Percentiles rank a stretch among this genome's conserved stretches.
Evolutionary conservation across 352 stramenopile species (phyloP).

Genomic region (Globisporangium paroecandrum): DNA sequence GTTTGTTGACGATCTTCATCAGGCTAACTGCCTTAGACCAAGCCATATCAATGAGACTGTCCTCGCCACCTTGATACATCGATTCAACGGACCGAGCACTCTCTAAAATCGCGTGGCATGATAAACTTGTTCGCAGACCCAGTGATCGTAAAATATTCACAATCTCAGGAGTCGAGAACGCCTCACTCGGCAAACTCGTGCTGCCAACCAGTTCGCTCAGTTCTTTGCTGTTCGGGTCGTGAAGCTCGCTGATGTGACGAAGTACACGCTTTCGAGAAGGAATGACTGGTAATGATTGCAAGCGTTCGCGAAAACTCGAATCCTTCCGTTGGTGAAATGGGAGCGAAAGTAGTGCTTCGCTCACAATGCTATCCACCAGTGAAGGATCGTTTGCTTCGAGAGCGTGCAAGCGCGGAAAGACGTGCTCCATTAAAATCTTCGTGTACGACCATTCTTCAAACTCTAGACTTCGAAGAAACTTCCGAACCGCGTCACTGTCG

Average conservation of each 20-base stretch:
- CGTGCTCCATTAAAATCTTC: conserved; percentile 51
- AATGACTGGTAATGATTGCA: conserved; percentile 43
- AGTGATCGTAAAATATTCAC: conserved; percentile 53
- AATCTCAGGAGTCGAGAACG: conserved; percentile 43
- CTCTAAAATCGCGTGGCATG: conserved; percentile 68
- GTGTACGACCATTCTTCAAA: conserved; percentile 58
- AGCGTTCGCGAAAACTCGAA: conserved; percentile 37
- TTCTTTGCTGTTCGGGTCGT: conserved; percentile 68
- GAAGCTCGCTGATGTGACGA: conserved; percentile 48
- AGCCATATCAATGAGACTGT: conserved; percentile 21
- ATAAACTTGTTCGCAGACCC: conserved; percentile 55
- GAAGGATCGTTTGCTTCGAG: conserved; percentile 29
- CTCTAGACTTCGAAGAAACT: conserved; percentile 44
- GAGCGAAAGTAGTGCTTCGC: conserved; percentile 39
- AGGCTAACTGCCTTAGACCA: conserved; percentile 50
- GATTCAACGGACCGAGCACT: conserved; percentile 59
- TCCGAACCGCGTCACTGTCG: conserved; percentile 30
- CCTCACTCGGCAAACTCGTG: conserved; percentile 51
- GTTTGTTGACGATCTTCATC: conserved; percentile 67
- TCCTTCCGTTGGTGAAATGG: conserved; percentile 56
- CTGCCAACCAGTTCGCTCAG: conserved; percentile 61
- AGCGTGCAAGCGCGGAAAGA: conserved; percentile 46
- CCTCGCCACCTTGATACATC: conserved; percentile 31
- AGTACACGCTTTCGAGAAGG: conserved; percentile 54
- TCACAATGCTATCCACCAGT: conserved; percentile 52